phyloP scores from a whole-genome alignment of 179 eudicot genomes.

The Beta lomatogona region DNA sequence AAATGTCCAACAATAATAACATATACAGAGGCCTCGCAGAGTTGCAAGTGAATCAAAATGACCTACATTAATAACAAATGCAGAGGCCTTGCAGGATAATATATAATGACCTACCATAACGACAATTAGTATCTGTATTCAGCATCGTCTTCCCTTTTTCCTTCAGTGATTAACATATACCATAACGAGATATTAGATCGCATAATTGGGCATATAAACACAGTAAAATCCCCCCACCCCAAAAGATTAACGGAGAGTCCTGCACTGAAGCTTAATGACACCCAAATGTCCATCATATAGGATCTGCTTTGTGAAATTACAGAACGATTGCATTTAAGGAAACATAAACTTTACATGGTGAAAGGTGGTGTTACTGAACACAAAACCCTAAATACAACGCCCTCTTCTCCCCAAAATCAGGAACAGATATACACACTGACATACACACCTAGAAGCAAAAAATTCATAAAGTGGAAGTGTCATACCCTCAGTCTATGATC shows the following conservation, averaged over 20 bases:
- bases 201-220: neutral
- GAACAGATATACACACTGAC: neutral
- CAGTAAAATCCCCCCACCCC: neutral
- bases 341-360: neutral
- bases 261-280: neutral
- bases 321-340: neutral
- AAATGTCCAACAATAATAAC: neutral
- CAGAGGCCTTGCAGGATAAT: neutral
- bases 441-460: neutral
- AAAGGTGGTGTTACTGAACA: neutral
- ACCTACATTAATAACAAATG: neutral
- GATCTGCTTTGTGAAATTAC: neutral
- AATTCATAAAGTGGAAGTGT: neutral
- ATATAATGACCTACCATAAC: neutral
- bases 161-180: neutral
- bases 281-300: neutral
- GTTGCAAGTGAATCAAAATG: neutral
- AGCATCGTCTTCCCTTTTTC: neutral
- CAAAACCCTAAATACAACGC: neutral
- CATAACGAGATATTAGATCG: neutral
- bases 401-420: neutral
- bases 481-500: slow-evolving; percentile 54
- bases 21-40: neutral
- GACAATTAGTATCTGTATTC: neutral
- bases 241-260: neutral